These are phyloP conservation scores for Ogataea pilisensis DNA, from an alignment of 805 yeast species.

Conservation along the genomic window DNA sequence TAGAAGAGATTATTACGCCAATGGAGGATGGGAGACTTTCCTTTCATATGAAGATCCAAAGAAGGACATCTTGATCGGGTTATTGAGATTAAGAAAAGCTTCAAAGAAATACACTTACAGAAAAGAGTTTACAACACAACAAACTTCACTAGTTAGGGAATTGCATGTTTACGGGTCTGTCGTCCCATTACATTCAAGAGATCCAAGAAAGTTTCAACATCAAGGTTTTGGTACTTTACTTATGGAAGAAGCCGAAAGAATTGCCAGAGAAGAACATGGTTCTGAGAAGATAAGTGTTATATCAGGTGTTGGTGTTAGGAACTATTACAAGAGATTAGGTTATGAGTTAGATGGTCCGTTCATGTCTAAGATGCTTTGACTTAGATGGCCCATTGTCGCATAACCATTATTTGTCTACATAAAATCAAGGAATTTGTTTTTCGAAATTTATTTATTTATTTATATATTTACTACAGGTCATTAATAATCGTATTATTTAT, in stretches of 20 bases:
- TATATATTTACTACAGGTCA: neutral
- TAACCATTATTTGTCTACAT: neutral
- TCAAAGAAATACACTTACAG: slow-evolving; percentile 86
- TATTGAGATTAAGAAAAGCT: slow-evolving; percentile 83
- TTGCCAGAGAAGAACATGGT: slow-evolving; percentile 93
- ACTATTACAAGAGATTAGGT: slow-evolving; percentile 89
- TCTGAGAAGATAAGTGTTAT: slow-evolving; percentile 88
- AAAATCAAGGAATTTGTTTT: neutral
- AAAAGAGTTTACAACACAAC: slow-evolving; percentile 79
- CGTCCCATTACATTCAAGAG: slow-evolving; percentile 93
- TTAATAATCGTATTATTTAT: neutral
- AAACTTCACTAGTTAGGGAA: slow-evolving; percentile 93
- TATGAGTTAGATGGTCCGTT: slow-evolving; percentile 92
- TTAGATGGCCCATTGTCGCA: neutral
- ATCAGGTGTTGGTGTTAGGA: slow-evolving; percentile 96
- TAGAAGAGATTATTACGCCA: slow-evolving; percentile 93
- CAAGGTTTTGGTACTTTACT: slow-evolving; percentile 97
- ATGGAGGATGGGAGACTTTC: slow-evolving; percentile 99
- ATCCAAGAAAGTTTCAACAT: slow-evolving; percentile 97
- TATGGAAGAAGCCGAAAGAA: slow-evolving; percentile 98
- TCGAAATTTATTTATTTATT: neutral
- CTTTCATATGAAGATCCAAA: slow-evolving; percentile 94
- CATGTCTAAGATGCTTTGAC: slow-evolving; percentile 67
- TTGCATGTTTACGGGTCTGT: slow-evolving; percentile 96
- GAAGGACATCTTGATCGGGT: slow-evolving; percentile 91